Evolutionary conservation across 768 basidiomycete genomes (phyloP).

Genomic region (Kwoniella dejecticola): DNA sequence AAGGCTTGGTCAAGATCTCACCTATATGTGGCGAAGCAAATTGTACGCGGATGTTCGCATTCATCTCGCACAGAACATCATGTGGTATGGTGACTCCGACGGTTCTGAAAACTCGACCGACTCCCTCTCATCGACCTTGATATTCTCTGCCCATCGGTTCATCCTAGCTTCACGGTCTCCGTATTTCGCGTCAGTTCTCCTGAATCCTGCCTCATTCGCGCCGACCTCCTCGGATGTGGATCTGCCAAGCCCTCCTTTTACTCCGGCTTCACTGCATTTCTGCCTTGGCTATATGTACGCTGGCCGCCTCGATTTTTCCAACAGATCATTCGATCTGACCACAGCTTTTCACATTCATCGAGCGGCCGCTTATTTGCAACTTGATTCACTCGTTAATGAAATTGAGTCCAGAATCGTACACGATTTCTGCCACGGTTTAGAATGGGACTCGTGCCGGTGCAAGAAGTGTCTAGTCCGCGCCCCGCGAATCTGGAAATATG

Average conservation of each 20-base stretch:
- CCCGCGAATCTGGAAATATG: conserved; percentile 81
- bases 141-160: conserved; percentile 91
- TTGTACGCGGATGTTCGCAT: conserved; percentile 91
- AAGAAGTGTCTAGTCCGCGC: conserved; percentile 77
- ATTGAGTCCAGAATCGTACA: conserved; percentile 77
- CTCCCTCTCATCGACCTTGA: conserved; percentile 63
- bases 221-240: conserved; percentile 57
- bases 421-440: conserved; percentile 88
- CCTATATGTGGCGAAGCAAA: conserved; percentile 94
- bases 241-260: conserved; percentile 89
- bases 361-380: conserved; percentile 74
- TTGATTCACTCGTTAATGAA: conserved; percentile 74
- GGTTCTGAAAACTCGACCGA: conserved; percentile 33
- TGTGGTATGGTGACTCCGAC: conserved; percentile 10
- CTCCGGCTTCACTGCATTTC: conserved; percentile 89
- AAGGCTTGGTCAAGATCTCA: conserved; percentile 86
- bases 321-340: conserved; percentile 86
- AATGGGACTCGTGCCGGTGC: conserved; percentile 82
- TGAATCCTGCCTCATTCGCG: conserved; percentile 63
- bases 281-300: conserved; percentile 93
- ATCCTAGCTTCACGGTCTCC: conserved; percentile 84
- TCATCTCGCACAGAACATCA: conserved; percentile 58
- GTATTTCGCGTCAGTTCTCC: conserved; percentile 81
- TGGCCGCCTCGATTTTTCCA: conserved; percentile 88
- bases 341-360: conserved; percentile 89